Evolutionary conservation across 2,329 filamentous ascomycete species (phyloP), one percentile per base, ranked within the genome.

Genomic region (Diaporthe humulicola): DNA sequence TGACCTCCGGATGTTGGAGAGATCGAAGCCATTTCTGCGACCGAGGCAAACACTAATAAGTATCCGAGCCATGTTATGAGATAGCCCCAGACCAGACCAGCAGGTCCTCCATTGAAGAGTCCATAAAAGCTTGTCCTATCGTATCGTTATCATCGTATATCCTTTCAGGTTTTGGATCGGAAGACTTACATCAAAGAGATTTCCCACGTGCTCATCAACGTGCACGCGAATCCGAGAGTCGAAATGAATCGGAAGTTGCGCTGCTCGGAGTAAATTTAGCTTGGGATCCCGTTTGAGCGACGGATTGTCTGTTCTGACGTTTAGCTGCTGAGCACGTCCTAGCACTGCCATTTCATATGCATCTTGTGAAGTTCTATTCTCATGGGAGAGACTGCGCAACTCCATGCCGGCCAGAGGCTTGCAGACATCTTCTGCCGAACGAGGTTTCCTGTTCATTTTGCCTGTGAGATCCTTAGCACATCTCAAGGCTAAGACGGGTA

Each of bases 161-260:
- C 9, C 28, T 19, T 28, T 6, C 17, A 17, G 15, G 50, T n/a
- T 9, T 40, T 19, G 3, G n/a, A 4, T 4, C 14, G 12, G 73
- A 17, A 22, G 4, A 71, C 78, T 77, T 77, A 83, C 74, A 86
- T 82, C 50, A 88, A 79, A 3, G 85, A 82, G 50, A 85, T 84
- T 78, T 90, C 89, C 89, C 89, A 91, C 0, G 89, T 89, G 71
- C 87, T 86, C 78, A 89, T 86, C 45, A 89, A 83, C 33, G 88
- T 87, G 75, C 87, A 87, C 22, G 86, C 86, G 74, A 90, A 89
- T 8, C 87, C 87, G 17, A 90, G 82, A 28, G 88, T 89, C 6
- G 86, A 86, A 73, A 88, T 78, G 78, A 87, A 87, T 15, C 85
- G 83, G 77, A 89, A 90, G 79, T 87, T 88, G 70, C 87, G 81